Base-by-base conservation (phyloP, 768 basidiomycete genomes). In the Trametes villosa region DNA sequence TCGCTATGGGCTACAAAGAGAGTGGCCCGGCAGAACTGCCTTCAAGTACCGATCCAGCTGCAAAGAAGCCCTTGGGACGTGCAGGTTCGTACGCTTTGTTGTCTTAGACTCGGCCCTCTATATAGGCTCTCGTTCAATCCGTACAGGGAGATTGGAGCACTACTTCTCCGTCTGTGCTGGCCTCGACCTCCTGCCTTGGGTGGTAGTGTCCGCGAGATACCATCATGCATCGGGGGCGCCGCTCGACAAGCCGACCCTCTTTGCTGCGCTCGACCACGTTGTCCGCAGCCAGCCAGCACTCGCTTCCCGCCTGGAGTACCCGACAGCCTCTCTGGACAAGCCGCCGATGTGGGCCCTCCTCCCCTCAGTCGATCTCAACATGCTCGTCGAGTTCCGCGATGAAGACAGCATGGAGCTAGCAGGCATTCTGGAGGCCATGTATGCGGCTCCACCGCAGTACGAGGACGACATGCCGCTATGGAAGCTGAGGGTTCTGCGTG, bases 401-500 rank as follows among this genome's bases (percentile, higher is more conserved):
- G 64, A 45, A 5, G 52, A 65, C 13, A 17, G 33, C 51, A 26
- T 8, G 0, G 36, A 62, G 31, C 63, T 78, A 12, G 49, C 67
- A 31, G 31, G 42, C 9, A 56, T 68, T 18, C 53, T 77, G 18
- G 67, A 74, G 50, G 53, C 53, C 11, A 62, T 74, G 31, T 62
- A 77, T n/a, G 59, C 63, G n/a, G 65, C 48, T 5, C 65, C 66
- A 8, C 72, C 75, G 53, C 68, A 74, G 50, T 67, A 68, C 1
- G 33, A 53, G 12, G 59, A 66, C 2, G 66, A 67, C 24, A 36
- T 68, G 5, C 78, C 77, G 0, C 68, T 77, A 5, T 80, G 79
- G 79, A 73, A 77, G n/a, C 56, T 79, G 5, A 52, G 68, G 15
- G 73, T 79, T 4, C 53, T 76, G 18, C 62, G 50, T 20, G 73